These are phyloP conservation scores for Alectoria sarmentosa DNA, from an alignment of 495 filamentous ascomycete genomes.

Conservation along the genomic window DNA sequence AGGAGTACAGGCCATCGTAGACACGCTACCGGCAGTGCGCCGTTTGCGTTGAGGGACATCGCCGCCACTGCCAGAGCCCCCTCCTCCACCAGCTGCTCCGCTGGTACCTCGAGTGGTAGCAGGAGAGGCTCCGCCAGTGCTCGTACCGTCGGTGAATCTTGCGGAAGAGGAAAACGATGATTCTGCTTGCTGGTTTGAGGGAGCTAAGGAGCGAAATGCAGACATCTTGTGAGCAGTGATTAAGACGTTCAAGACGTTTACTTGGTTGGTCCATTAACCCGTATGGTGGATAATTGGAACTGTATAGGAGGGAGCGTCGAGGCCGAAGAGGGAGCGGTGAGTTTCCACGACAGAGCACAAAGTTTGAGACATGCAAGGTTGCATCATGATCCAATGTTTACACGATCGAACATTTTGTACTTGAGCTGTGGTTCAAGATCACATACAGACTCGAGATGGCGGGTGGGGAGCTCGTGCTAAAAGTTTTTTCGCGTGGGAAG, in stretches of 20 bases:
- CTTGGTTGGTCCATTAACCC: background rate
- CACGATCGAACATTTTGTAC: background rate
- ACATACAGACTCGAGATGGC: background rate
- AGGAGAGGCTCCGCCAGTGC: background rate
- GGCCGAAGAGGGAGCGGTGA: background rate
- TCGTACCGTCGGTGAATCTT: constrained; percentile 1
- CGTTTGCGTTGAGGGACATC: constrained; percentile 18
- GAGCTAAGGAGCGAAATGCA: constrained; percentile 14
- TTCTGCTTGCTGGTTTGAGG: constrained; percentile 6
- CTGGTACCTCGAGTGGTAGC: background rate
- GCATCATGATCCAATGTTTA: background rate
- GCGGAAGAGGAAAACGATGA: constrained; percentile 6
- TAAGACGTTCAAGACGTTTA: background rate
- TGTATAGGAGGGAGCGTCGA: background rate
- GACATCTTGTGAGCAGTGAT: constrained; percentile 4
- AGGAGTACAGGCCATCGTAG: constrained; percentile 23
- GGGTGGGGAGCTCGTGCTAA: background rate
- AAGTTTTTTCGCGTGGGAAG: background rate
- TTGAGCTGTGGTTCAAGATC: background rate
- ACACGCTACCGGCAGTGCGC: constrained; percentile 21
- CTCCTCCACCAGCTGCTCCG: constrained; percentile 10
- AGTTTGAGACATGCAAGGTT: background rate
- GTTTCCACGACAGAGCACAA: background rate
- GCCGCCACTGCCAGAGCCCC: constrained; percentile 13
- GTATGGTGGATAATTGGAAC: background rate